phyloP scores from a whole-genome alignment of 768 basidiomycete species.

The Harrya chromipes region DNA sequence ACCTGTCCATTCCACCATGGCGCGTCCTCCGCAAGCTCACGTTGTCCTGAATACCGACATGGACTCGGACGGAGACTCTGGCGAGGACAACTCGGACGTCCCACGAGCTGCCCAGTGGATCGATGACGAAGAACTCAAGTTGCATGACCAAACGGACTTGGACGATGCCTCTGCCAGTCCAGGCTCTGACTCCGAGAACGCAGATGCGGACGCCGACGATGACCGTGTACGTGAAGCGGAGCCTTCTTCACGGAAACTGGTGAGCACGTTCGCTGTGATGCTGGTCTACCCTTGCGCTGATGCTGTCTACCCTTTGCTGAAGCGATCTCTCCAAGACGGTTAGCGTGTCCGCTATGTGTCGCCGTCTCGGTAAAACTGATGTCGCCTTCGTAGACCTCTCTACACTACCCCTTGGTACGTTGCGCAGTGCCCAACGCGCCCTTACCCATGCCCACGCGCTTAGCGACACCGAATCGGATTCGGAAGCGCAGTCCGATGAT shows the following conservation, averaged over 20 bases:
- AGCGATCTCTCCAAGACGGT: slow-evolving; percentile 33
- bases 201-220: slow-evolving; percentile 2
- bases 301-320: background rate
- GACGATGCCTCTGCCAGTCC: slow-evolving; percentile 4
- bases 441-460: slow-evolving; percentile 43
- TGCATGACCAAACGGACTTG: slow-evolving; percentile 10
- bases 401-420: slow-evolving; percentile 57
- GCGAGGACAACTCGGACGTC: slow-evolving; percentile 33
- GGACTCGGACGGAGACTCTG: background rate
- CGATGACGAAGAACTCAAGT: slow-evolving; percentile 43
- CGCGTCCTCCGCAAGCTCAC: background rate
- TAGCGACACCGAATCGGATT: slow-evolving; percentile 39
- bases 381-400: slow-evolving; percentile 45
- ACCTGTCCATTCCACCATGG: background rate
- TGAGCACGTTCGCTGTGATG: slow-evolving; percentile 1
- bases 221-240: background rate
- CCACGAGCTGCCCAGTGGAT: slow-evolving; percentile 64
- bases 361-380: slow-evolving; percentile 6
- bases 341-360: background rate
- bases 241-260: slow-evolving; percentile 18
- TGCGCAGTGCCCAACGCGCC: slow-evolving; percentile 61
- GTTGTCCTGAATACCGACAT: slow-evolving; percentile 27
- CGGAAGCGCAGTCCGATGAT: slow-evolving; percentile 20
- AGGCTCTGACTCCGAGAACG: slow-evolving; percentile 18
- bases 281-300: background rate